phyloP scores from a whole-genome alignment of 129 eudicot species.

The Escallonia rubra region DNA sequence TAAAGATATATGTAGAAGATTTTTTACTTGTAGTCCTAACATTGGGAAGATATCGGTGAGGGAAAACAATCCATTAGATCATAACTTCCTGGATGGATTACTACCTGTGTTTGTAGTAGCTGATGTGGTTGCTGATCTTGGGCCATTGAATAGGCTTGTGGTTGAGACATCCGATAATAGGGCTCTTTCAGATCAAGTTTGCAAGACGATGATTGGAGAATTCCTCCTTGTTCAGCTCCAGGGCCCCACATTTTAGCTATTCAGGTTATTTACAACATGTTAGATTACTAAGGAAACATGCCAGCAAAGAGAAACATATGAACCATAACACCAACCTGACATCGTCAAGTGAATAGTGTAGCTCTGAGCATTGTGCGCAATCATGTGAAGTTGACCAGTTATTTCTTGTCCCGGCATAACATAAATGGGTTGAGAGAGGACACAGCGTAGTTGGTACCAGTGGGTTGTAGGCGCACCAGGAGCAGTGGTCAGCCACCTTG shows the following conservation, averaged over 20 bases:
- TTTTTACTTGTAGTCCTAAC: too few relatives aligned
- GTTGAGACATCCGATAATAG: slow-evolving; percentile 97
- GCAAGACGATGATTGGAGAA: slow-evolving; percentile 85
- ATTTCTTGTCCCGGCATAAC: slow-evolving; percentile 99
- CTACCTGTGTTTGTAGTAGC: slow-evolving; percentile 77
- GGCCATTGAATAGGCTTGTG: slow-evolving; percentile 68
- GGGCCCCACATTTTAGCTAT: slow-evolving; percentile 97
- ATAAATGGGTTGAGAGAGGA: slow-evolving; percentile 80
- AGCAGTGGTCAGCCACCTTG: slow-evolving; percentile 98
- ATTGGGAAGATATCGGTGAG: too few relatives aligned
- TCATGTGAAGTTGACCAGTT: slow-evolving; percentile 80
- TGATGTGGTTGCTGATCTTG: slow-evolving; percentile 86
- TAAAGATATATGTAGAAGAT: too few relatives aligned
- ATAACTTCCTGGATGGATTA: neutral
- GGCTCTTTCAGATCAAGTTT: slow-evolving; percentile 95
- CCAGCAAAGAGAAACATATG: neutral
- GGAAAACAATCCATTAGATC: neutral
- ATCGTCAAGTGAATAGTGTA: slow-evolving; percentile 79
- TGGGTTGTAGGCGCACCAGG: slow-evolving; percentile 99
- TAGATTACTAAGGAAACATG: neutral
- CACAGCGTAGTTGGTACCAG: slow-evolving; percentile 98
- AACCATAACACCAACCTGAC: slow-evolving; percentile 58
- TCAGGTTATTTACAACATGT: slow-evolving; percentile 10
- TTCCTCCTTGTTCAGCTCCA: slow-evolving; percentile 96
- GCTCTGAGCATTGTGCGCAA: slow-evolving; percentile 95